phyloP scores from a whole-genome alignment of 306 rosid genomes.

The Sesbania bispinosa region DNA sequence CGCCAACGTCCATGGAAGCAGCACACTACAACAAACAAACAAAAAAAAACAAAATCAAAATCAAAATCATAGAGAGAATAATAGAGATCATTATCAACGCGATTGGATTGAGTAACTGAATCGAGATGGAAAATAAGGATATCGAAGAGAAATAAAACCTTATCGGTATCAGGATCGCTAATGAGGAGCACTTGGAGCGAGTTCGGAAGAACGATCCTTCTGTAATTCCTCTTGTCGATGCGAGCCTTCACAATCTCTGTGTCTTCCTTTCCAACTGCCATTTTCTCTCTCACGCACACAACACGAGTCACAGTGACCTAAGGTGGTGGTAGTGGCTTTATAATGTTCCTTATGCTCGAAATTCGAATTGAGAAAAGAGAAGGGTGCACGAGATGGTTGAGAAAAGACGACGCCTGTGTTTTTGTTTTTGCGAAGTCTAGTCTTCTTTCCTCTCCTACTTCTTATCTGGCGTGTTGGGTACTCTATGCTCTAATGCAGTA shows the following conservation, averaged over 20 bases:
- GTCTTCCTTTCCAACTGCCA: slow-evolving; percentile 60
- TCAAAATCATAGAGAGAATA: background rate
- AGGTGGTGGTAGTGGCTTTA: background rate
- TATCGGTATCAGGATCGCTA: slow-evolving; percentile 87
- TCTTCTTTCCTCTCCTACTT: no score
- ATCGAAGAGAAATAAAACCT: slow-evolving; percentile 40
- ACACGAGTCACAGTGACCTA: background rate
- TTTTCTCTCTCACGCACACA: slow-evolving; percentile 5
- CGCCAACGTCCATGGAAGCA: slow-evolving; percentile 90
- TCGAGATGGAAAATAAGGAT: background rate
- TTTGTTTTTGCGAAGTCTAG: no score
- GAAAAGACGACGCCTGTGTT: no score
- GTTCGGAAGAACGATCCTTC: slow-evolving; percentile 64
- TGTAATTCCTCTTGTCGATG: slow-evolving; percentile 71
- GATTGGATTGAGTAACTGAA: background rate
- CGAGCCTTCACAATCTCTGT: slow-evolving; percentile 64
- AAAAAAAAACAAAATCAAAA: background rate
- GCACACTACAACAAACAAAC: slow-evolving; percentile 53
- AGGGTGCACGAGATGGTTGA: no score
- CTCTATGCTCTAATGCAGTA: no score
- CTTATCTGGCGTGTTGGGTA: no score
- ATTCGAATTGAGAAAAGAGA: no score
- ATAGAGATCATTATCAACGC: no score
- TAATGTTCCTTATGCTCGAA: no score
- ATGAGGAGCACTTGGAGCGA: slow-evolving; percentile 77